Percentiles rank a stretch among this genome's conserved stretches.
phyloP scores from a whole-genome alignment of 495 filamentous ascomycete species.

The Penicillium samsonianum region DNA sequence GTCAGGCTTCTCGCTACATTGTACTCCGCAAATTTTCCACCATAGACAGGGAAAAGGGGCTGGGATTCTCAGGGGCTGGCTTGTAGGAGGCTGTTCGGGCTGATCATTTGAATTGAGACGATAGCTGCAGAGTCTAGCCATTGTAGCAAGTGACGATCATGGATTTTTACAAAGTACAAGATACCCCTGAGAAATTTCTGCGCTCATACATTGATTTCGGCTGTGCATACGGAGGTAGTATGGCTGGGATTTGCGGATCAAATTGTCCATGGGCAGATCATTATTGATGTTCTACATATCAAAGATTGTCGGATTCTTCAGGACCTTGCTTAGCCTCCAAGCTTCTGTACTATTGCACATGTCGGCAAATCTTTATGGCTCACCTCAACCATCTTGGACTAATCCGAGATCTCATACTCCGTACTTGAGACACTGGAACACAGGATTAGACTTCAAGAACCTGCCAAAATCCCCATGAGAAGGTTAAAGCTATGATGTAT shows the following conservation, averaged over 20 bases:
- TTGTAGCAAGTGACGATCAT: constrained; percentile 4
- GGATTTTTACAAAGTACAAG: not conserved
- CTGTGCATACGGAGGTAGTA: not conserved
- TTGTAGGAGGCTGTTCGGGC: not conserved
- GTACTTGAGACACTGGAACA: not conserved
- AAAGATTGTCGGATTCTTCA: not conserved
- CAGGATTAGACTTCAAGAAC: not conserved
- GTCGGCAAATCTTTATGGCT: not conserved
- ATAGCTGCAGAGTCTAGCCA: constrained; percentile 1
- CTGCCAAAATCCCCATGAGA: not conserved
- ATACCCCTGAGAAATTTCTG: not conserved
- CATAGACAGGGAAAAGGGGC: not conserved
- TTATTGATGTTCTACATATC: constrained; percentile 1
- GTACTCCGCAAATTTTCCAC: not conserved
- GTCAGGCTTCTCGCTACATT: not conserved
- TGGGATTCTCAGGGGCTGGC: constrained; percentile 10
- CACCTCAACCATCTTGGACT: not conserved
- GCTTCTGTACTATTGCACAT: not conserved
- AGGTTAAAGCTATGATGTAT: not conserved
- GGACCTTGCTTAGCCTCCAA: not conserved
- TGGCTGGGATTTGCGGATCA: not conserved
- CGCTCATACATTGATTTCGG: constrained; percentile 3
- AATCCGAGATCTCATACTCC: not conserved
- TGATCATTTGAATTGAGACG: constrained; percentile 1
- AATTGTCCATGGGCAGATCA: not conserved